Evolutionary conservation across 73 alveolate species (phyloP).

Genomic region (Paraurostyla sp.): DNA sequence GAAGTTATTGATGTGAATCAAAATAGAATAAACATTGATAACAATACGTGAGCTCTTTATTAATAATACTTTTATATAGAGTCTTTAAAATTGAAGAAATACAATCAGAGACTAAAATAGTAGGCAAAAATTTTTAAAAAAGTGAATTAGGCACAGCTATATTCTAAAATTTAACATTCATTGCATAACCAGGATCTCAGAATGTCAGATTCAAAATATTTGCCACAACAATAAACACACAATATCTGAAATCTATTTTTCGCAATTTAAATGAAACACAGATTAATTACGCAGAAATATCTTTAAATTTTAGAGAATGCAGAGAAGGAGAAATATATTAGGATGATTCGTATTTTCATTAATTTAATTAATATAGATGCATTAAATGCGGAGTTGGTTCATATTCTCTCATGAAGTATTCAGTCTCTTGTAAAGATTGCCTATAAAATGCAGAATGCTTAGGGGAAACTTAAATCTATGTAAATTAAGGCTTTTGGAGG

Average conservation of each 20-base stretch:
- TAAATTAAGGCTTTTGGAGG: constrained; percentile 59
- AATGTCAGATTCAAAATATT: not conserved
- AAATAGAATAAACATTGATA: not conserved
- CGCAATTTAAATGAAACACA: not conserved
- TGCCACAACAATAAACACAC: not conserved
- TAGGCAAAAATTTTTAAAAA: not conserved
- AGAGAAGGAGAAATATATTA: not conserved
- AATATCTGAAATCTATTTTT: too few species aligned
- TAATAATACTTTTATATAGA: too few species aligned
- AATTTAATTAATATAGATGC: not conserved
- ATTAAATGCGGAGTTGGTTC: not conserved
- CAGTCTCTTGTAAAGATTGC: not conserved
- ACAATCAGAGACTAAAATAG: not conserved
- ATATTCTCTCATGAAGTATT: not conserved
- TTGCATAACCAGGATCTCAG: not conserved
- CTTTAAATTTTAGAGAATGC: constrained; percentile 16
- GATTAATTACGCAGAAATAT: not conserved
- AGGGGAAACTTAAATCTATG: constrained; percentile 9
- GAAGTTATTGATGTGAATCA: not conserved
- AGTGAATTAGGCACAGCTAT: not conserved
- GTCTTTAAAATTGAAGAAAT: too few species aligned
- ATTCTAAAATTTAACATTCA: too few species aligned
- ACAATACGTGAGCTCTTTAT: not conserved
- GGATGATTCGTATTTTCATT: not conserved
- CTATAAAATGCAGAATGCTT: constrained; percentile 21